These are phyloP conservation scores for Saccharomycopsis babjevae DNA, from an alignment of 805 yeast species.

Conservation along the genomic window DNA sequence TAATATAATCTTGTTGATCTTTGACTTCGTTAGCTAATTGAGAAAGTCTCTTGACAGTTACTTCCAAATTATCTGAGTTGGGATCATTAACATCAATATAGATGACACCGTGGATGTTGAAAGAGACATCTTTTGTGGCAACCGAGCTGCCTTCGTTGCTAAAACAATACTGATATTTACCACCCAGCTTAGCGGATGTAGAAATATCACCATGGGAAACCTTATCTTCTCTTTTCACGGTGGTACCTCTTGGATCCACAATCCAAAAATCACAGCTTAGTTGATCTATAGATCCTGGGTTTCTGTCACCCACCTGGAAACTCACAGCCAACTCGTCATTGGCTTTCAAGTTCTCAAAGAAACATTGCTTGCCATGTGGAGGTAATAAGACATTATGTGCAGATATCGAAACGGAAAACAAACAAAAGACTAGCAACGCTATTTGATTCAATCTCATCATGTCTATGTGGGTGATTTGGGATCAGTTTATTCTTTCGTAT, in stretches of 20 bases:
- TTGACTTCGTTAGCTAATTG: conserved; percentile 77
- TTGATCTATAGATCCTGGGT: conserved; percentile 59
- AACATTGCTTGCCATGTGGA: conserved; percentile 79
- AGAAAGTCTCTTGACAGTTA: conserved; percentile 65
- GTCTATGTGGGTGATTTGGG: not conserved
- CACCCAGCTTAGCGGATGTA: conserved; percentile 52
- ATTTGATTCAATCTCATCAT: not conserved
- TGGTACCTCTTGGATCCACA: conserved; percentile 38
- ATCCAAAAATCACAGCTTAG: conserved; percentile 58
- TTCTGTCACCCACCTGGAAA: conserved; percentile 90
- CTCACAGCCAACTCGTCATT: conserved; percentile 82
- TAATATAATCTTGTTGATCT: conserved; percentile 85
- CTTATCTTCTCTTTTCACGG: conserved; percentile 39
- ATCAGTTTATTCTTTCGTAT: too few species aligned
- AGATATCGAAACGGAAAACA: conserved; percentile 16
- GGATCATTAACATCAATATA: conserved; percentile 75
- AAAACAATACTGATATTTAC: conserved; percentile 83
- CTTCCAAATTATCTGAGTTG: conserved; percentile 68
- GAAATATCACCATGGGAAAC: conserved; percentile 76
- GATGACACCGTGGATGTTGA: conserved; percentile 88
- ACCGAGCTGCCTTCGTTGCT: conserved; percentile 69
- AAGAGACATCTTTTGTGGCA: conserved; percentile 81
- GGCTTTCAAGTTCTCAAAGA: conserved; percentile 68
- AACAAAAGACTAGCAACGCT: not conserved
- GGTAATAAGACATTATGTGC: conserved; percentile 82